Base-by-base conservation (phyloP, 768 basidiomycete species). In the Lactarius hatsudake region DNA sequence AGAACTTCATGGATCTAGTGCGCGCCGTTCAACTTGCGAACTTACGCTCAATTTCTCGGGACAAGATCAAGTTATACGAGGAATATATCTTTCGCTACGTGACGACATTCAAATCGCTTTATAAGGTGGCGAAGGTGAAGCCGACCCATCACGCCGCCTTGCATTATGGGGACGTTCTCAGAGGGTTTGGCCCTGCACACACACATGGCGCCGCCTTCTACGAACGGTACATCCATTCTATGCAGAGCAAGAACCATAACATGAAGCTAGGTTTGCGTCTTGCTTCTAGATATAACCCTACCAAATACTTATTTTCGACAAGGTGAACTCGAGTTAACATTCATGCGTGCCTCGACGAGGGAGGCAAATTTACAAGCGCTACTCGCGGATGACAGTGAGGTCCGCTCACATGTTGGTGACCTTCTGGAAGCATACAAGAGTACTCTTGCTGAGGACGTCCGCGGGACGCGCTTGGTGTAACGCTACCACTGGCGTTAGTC, bases 91-190 rank as follows among this genome's bases (percentile, higher is more conserved):
- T 28, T 3, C 53, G 63, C 0, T 78, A 80, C 48, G 53, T 78
- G 15, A 23, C 17, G 0, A 61, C 48, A 2, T 60, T 75, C 1
- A 65, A 57, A 26, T 9, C 42, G 0, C 64, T 79, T 1, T 80
- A 72, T 64, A 71, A 68, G 1, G 72, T 74, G 5, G 55, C 69
- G 12, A 64, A 62, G 5, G 66, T 79, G 10, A 69, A 65, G 15
- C 79, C 78, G 0, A 74, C 69, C 26, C 74, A 78, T 23, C 79
- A 80, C 55, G 59, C 72, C 8, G 72, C 76, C 3, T 70, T 78
- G 9, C 79, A 80, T 65, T 71, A 78, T 20, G 71, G 69, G 0
- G 64, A 75, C 9, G 65, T 72, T 38, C 61, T 79, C 7, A 48
- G 66, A 1, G 57, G 66, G 0, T 79, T 75, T 61, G 78, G 79